Evolutionary conservation across 768 basidiomycete genomes (phyloP).

Genomic region (Russula vinacea): DNA sequence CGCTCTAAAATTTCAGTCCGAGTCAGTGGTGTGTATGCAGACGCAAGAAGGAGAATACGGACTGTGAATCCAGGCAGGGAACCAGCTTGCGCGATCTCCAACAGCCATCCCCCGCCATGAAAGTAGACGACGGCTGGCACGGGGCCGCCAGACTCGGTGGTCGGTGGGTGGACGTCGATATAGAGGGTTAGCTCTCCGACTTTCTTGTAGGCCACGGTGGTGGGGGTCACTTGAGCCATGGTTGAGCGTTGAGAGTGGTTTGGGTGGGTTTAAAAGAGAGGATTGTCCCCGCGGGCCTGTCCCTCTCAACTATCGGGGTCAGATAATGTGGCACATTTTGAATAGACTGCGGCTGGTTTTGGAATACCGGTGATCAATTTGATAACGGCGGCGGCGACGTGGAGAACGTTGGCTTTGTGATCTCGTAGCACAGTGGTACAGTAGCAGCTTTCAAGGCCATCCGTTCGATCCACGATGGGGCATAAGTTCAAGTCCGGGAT

Average conservation of each 20-base stretch:
- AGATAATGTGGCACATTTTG: neutral
- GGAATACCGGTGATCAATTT: neutral
- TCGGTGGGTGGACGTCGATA: conserved; percentile 41
- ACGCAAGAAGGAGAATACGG: conserved; percentile 22
- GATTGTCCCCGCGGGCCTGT: neutral
- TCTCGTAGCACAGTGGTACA: conserved; percentile 19
- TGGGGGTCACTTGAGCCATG: conserved; percentile 9
- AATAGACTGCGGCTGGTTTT: no score
- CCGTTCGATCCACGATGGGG: conserved; percentile 29
- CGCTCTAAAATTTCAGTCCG: conserved; percentile 41
- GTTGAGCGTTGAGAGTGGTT: neutral
- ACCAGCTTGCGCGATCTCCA: conserved; percentile 58
- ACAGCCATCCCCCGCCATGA: conserved; percentile 59
- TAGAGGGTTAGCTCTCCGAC: conserved; percentile 32
- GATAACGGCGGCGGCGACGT: neutral
- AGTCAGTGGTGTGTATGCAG: neutral
- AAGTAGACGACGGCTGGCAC: conserved; percentile 41
- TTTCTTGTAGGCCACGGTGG: conserved; percentile 40
- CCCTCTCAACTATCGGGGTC: neutral
- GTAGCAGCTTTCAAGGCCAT: conserved; percentile 18
- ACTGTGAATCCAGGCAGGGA: conserved; percentile 65
- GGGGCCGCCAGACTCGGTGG: conserved; percentile 32
- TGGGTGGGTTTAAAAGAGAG: neutral
- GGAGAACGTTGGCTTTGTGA: neutral
- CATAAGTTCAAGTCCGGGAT: neutral